Conservation (phyloP, 2,329 filamentous ascomycete genomes). For the Microsporum audouinii region DNA sequence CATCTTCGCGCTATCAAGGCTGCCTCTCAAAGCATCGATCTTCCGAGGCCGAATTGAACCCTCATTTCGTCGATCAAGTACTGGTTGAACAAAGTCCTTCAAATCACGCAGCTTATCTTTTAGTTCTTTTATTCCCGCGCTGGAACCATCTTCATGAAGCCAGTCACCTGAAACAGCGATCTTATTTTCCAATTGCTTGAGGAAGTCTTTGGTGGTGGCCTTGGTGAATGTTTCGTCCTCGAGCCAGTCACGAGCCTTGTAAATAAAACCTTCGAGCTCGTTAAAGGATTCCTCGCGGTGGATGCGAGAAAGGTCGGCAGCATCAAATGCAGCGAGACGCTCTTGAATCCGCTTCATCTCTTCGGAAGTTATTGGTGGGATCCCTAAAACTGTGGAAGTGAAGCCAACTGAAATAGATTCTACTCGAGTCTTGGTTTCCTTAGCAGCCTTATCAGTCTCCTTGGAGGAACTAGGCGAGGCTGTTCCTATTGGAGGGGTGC, state of each 20-base stretch:
- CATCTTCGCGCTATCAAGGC: slow-evolving; percentile 59
- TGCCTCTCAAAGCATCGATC: slow-evolving; percentile 54
- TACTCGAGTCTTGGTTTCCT: slow-evolving; percentile 34
- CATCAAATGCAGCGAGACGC: slow-evolving; percentile 71
- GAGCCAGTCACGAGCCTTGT: slow-evolving; percentile 72
- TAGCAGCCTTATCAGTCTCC: slow-evolving; percentile 33
- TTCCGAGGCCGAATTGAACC: slow-evolving; percentile 57
- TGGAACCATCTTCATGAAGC: slow-evolving; percentile 75
- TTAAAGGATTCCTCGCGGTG: slow-evolving; percentile 80
- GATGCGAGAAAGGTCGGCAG: slow-evolving; percentile 66
- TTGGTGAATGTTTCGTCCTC: slow-evolving; percentile 63
- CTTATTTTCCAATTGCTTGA: slow-evolving; percentile 54
- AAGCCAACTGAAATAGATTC: slow-evolving; percentile 44
- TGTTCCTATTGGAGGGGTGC: slow-evolving; percentile 27
- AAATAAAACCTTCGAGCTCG: slow-evolving; percentile 85
- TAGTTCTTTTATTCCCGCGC: slow-evolving; percentile 63
- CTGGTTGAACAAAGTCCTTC: slow-evolving; percentile 63
- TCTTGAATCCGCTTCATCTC: slow-evolving; percentile 47
- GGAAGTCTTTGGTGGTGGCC: slow-evolving; percentile 57
- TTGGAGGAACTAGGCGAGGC: slow-evolving; percentile 32
- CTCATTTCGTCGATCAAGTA: slow-evolving; percentile 66
- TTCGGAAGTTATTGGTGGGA: slow-evolving; percentile 25
- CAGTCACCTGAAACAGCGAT: slow-evolving; percentile 67
- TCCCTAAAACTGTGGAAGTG: slow-evolving; percentile 37
- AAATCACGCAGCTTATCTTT: slow-evolving; percentile 66